These are phyloP conservation scores for Trypanosoma lewisi DNA, from an alignment of 208 protist species.

Conservation along the genomic window DNA sequence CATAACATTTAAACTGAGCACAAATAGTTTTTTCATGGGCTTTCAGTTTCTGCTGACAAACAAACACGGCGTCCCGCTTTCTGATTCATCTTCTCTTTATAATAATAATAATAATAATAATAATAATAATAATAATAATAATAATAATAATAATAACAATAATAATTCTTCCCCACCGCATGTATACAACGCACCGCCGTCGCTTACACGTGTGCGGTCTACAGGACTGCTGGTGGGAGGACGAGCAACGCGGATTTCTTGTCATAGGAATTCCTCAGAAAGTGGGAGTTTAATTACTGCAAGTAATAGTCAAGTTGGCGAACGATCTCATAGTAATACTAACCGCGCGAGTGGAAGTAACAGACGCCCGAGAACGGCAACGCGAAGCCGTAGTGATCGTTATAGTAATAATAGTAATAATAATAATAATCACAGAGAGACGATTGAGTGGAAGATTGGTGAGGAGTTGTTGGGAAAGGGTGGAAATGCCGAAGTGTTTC, in stretches of 20 bases:
- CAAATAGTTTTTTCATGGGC: slow-evolving; percentile 82
- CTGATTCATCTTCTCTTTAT: slow-evolving; percentile 5
- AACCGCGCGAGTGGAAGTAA: slow-evolving; percentile 24
- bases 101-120: not conserved
- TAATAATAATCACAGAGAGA: too few relatives aligned
- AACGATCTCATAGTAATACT: slow-evolving; percentile 12
- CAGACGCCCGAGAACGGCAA: slow-evolving; percentile 25
- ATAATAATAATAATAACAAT: too few relatives aligned
- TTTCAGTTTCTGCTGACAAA: slow-evolving; percentile 84
- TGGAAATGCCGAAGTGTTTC: slow-evolving; percentile 86
- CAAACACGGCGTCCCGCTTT: slow-evolving; percentile 54
- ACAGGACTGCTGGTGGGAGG: slow-evolving; percentile 6
- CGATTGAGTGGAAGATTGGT: slow-evolving; percentile 91
- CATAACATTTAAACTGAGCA: slow-evolving; percentile 84
- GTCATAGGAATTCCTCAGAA: slow-evolving; percentile 18
- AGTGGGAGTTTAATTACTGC: slow-evolving; percentile 10
- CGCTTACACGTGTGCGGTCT: slow-evolving; percentile 5
- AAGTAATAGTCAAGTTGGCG: slow-evolving; percentile 13
- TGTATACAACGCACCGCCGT: too few relatives aligned
- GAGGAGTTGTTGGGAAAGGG: slow-evolving; percentile 90
- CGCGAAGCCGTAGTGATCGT: slow-evolving; percentile 26
- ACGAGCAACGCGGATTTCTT: slow-evolving; percentile 11
- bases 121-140: slow-evolving; percentile 14
- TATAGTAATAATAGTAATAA: not conserved
- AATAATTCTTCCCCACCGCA: too few relatives aligned